Evolutionary conservation across 2,329 filamentous ascomycete species (phyloP).

Genomic region (Canariomyces notabilis): DNA sequence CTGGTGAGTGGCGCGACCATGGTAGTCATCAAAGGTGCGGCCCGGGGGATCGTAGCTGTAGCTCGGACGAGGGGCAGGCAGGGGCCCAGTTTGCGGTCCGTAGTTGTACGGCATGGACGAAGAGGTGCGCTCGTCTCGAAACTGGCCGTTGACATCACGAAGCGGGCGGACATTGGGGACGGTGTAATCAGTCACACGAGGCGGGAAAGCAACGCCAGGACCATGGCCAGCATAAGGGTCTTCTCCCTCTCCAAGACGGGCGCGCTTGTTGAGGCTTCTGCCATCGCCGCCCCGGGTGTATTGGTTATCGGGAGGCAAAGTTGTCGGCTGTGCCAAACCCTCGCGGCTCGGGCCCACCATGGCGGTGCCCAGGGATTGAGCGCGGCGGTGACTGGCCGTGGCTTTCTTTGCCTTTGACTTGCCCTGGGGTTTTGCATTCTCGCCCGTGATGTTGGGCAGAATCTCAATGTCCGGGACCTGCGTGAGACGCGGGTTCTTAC

Average conservation of each 20-base stretch:
- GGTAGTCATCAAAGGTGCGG: neutral
- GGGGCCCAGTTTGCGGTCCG: neutral
- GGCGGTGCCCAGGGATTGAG: constrained; percentile 32
- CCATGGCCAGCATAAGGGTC: constrained; percentile 15
- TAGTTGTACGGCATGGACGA: neutral
- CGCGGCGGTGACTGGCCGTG: constrained; percentile 28
- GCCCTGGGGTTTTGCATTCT: constrained; percentile 24
- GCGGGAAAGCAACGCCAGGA: constrained; percentile 3
- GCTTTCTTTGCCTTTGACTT: constrained; percentile 1
- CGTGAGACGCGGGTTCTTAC: constrained; percentile 31
- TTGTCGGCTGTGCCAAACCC: constrained; percentile 23
- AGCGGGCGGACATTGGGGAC: constrained; percentile 24
- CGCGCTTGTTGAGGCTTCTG: constrained; percentile 29
- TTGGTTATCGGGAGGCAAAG: constrained; percentile 14
- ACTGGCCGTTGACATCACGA: neutral
- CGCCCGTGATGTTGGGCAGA: constrained; percentile 45
- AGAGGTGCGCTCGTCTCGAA: neutral
- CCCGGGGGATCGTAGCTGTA: neutral
- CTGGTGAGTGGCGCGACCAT: neutral
- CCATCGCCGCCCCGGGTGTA: constrained; percentile 2
- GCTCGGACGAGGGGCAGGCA: neutral
- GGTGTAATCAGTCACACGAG: constrained; percentile 17
- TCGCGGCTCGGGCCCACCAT: constrained; percentile 15
- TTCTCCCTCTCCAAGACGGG: constrained; percentile 23
- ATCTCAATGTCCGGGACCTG: constrained; percentile 57